These are phyloP conservation scores for Cordyceps pruinosa DNA, from an alignment of 2,329 filamentous ascomycete species.

Conservation along the genomic window DNA sequence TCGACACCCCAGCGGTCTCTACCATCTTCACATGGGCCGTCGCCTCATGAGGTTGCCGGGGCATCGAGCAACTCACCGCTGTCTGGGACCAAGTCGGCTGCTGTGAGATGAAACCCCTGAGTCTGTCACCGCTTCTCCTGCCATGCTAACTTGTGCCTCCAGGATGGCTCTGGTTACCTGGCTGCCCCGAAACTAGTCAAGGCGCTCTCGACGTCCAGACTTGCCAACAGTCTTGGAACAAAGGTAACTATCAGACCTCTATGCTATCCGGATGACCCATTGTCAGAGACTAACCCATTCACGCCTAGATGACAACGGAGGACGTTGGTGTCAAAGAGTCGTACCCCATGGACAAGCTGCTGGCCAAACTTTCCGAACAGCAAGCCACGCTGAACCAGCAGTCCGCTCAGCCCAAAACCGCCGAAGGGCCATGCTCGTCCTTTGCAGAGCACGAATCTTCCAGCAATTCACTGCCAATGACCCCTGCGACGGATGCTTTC, in stretches of 20 bases:
- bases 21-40: conserved; percentile 1
- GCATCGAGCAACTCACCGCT: neutral
- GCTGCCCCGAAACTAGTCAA: conserved; percentile 37
- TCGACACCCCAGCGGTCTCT: conserved; percentile 23
- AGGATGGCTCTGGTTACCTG: conserved; percentile 18
- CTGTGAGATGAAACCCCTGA: neutral
- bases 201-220: conserved; percentile 45
- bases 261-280: neutral
- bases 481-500: conserved; percentile 52
- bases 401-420: conserved; percentile 40
- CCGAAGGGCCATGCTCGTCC: conserved; percentile 28
- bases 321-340: conserved; percentile 23
- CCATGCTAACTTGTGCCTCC: conserved; percentile 14
- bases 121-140: conserved; percentile 5
- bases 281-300: neutral
- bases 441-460: conserved; percentile 42
- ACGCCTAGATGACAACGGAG: conserved; percentile 18
- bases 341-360: conserved; percentile 62
- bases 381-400: conserved; percentile 54
- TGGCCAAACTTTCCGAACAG: conserved; percentile 69
- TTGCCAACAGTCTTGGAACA: conserved; percentile 46
- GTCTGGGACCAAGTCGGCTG: neutral
- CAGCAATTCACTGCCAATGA: conserved; percentile 55
- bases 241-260: conserved; percentile 36
- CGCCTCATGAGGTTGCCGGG: neutral